Conservation (phyloP, 78 protist species). For the Dictyostelium firmibasis region DNA sequence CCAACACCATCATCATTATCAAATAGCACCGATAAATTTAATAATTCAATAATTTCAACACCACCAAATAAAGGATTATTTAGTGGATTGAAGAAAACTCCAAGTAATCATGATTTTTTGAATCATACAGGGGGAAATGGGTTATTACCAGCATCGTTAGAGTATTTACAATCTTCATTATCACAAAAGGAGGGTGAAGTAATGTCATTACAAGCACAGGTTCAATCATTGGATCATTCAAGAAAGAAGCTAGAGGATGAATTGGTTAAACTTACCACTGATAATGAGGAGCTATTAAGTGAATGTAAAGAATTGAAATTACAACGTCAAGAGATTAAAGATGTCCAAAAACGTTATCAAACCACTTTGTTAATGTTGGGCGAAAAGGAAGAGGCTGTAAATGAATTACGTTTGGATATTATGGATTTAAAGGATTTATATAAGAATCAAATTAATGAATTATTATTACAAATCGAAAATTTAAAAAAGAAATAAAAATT, state of each 20-base stretch:
- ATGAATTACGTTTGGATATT: slow-evolving; percentile 68
- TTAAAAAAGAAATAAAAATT: slow-evolving; percentile 8
- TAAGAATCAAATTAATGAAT: slow-evolving; percentile 56
- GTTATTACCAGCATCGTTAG: neutral
- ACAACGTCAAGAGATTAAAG: slow-evolving; percentile 19
- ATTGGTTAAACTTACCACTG: slow-evolving; percentile 48
- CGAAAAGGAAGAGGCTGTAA: slow-evolving; percentile 76
- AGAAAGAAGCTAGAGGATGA: slow-evolving; percentile 73
- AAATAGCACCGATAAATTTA: neutral
- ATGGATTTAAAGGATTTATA: slow-evolving; percentile 78
- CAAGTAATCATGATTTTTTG: slow-evolving; percentile 30
- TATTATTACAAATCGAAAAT: slow-evolving; percentile 46
- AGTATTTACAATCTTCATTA: slow-evolving; percentile 15
- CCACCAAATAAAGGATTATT: neutral
- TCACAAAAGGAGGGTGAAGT: slow-evolving; percentile 57
- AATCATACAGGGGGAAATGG: neutral
- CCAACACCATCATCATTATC: too few species aligned
- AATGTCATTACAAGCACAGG: slow-evolving; percentile 13
- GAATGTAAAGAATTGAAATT: slow-evolving; percentile 72
- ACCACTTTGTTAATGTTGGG: slow-evolving; percentile 73
- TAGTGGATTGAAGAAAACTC: slow-evolving; percentile 12
- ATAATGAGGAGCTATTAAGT: slow-evolving; percentile 31
- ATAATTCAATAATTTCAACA: neutral
- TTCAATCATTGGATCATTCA: slow-evolving; percentile 20
- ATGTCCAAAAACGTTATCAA: slow-evolving; percentile 30